Evolutionary conservation across 768 basidiomycete species (phyloP), one percentile per base, ranked within the genome.

Genomic region (Trametes gibbosa): DNA sequence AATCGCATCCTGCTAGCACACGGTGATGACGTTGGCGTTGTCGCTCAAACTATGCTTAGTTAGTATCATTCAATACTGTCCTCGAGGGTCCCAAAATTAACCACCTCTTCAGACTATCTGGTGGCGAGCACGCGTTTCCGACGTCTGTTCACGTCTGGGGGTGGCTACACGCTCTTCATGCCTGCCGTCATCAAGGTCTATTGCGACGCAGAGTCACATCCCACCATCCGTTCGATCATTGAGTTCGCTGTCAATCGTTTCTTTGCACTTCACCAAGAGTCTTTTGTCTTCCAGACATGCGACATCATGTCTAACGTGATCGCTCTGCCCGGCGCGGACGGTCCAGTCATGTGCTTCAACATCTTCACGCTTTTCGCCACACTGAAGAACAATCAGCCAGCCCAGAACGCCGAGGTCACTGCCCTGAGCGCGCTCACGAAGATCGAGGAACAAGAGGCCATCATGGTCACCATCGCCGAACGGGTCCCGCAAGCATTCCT

Each of bases 31-130:
- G 81, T 87, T 45, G 86, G 85, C n/a, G 83, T 91, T 52, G 83
- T 92, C n/a, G 78, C 81, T 37, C 89, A 90, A 60, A 79, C 84
- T 7, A 73, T 91, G 68, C 84, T 90, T 27, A 86, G 89, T 90
- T 64, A 66, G 83, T 56, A 1, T 17, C 35, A 9, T 5, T 3
- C 9, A 13, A 13, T 2, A 17, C n/a, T 1, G 21, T 19, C 3
- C 19, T 17, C 9, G 14, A 8, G 3, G 12, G 4, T 5, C 2
- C 13, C 9, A 34, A 23, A 13, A 21, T 25, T 48, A 1, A 64
- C 19, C 5, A 2, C 19, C 8, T 27, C 29, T 12, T 2, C 17
- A 59, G 58, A 56, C 47, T 77, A 87, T 29, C 86, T 90, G 85
- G 81, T 84, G 16, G 90, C 89, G 0, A 86, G 84, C 50, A 88